Percentiles rank a stretch among this genome's conserved stretches.
Conservation (phyloP, 257 asterid genomes). For the Nicotiana tabacum region DNA sequence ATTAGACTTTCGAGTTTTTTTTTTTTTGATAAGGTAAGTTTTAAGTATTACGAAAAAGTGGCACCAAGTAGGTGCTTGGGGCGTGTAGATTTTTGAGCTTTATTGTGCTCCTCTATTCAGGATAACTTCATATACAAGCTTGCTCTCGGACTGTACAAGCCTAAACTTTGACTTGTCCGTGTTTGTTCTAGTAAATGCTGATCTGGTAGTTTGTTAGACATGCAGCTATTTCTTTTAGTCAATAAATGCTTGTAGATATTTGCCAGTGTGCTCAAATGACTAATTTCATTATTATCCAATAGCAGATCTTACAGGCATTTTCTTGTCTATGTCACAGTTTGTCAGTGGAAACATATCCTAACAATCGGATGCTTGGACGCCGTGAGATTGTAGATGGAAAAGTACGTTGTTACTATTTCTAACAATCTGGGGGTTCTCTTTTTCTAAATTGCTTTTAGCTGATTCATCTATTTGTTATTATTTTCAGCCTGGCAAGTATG, state of each 20-base stretch:
- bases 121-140: background rate
- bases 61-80: too few species aligned
- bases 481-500: constrained; percentile 69
- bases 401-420: constrained; percentile 33
- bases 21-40: background rate
- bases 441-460: background rate
- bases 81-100: background rate
- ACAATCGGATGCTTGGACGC: constrained; percentile 84
- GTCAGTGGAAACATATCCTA: constrained; percentile 79
- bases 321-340: constrained; percentile 40
- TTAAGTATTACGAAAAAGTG: too few species aligned
- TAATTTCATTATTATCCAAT: background rate
- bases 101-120: background rate
- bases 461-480: constrained; percentile 19
- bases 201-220: background rate
- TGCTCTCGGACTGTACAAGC: background rate
- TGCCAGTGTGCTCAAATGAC: background rate
- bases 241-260: background rate
- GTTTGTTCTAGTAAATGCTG: background rate
- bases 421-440: background rate
- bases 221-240: constrained; percentile 2
- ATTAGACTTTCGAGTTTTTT: background rate
- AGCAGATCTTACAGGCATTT: background rate
- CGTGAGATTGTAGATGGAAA: constrained; percentile 71
- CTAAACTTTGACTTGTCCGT: background rate